These are phyloP conservation scores for Boletellus deceptivus DNA, from an alignment of 1,284 basidiomycete species.

Conservation along the genomic window DNA sequence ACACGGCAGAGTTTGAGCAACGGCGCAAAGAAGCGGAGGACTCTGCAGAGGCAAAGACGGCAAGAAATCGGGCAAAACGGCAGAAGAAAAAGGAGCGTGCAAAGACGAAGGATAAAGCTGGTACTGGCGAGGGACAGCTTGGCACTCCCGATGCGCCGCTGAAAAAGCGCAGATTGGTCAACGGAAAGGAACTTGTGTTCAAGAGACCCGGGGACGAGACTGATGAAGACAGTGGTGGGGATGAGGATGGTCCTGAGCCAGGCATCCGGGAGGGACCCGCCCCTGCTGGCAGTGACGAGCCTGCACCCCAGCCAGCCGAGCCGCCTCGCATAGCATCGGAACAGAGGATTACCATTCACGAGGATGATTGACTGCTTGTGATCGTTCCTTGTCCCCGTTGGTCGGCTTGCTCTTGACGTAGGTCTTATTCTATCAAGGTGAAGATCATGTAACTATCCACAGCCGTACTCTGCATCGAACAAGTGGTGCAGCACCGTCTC, in stretches of 20 bases:
- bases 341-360: conserved; percentile 49
- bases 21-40: conserved; percentile 32
- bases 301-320: conserved; percentile 5
- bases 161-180: conserved; percentile 54
- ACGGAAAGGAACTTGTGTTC: conserved; percentile 60
- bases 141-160: conserved; percentile 34
- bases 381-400: background rate
- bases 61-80: conserved; percentile 88
- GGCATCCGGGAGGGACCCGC: conserved; percentile 11
- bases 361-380: conserved; percentile 41
- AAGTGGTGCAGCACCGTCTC: too few species aligned
- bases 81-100: conserved; percentile 83
- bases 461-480: too few species aligned
- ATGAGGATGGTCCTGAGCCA: conserved; percentile 22
- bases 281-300: conserved; percentile 5
- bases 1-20: conserved; percentile 29
- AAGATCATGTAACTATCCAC: background rate
- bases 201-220: conserved; percentile 52
- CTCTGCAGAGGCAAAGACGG: conserved; percentile 78
- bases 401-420: too few species aligned
- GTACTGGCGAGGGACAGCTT: conserved; percentile 20
- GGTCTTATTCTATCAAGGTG: background rate
- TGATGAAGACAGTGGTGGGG: conserved; percentile 40
- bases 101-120: conserved; percentile 44
- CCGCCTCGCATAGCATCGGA: conserved; percentile 34